A percentile compares a stretch with the other conserved stretches of the same genome.
phyloP scores from a whole-genome alignment of 768 basidiomycete genomes.

The Boletus coccyginus region DNA sequence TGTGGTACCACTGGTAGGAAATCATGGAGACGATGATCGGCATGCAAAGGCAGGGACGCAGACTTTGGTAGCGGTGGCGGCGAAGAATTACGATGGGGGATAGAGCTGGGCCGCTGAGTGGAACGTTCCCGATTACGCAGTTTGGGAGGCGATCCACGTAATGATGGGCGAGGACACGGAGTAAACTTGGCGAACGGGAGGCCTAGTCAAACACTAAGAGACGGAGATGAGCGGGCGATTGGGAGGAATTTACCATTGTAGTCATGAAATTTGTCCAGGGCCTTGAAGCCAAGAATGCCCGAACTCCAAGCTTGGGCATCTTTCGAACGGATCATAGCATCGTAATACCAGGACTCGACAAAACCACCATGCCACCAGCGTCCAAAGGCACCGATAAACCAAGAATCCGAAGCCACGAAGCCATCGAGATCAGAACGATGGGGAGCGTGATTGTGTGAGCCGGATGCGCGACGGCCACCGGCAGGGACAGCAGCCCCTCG shows the following conservation, averaged over 20 bases:
- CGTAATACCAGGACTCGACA: conserved; percentile 79
- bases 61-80: conserved; percentile 86
- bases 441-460: conserved; percentile 14
- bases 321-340: conserved; percentile 58
- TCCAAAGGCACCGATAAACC: conserved; percentile 91
- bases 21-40: conserved; percentile 38
- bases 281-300: conserved; percentile 74
- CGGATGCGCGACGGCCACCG: conserved; percentile 55
- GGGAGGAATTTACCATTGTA: conserved; percentile 51
- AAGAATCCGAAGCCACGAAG: conserved; percentile 67
- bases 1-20: conserved; percentile 25
- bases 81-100: conserved; percentile 59
- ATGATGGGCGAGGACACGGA: conserved; percentile 40
- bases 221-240: neutral
- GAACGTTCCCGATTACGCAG: conserved; percentile 57
- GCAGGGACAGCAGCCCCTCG: conserved; percentile 37
- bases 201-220: conserved; percentile 31
- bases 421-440: conserved; percentile 38
- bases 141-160: conserved; percentile 52
- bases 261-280: conserved; percentile 65
- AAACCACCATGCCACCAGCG: conserved; percentile 86
- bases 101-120: conserved; percentile 37
- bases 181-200: conserved; percentile 52
- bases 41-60: conserved; percentile 73
- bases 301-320: conserved; percentile 76